Evolutionary conservation across 2,329 filamentous ascomycete genomes (phyloP).

Genomic region (Aschersonia sp.): DNA sequence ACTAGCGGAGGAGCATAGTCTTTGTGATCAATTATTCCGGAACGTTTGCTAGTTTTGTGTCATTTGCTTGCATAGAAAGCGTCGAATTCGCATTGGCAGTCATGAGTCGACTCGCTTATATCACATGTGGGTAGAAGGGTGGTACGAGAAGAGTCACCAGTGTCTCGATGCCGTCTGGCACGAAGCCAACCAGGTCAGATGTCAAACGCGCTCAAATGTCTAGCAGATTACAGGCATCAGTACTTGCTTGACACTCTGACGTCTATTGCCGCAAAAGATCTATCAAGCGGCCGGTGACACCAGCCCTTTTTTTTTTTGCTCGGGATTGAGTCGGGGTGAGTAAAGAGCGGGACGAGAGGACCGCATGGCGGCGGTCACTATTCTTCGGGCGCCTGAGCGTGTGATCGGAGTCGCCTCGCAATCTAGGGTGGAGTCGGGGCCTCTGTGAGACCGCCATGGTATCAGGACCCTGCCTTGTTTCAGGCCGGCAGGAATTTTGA

Average conservation of each 20-base stretch:
- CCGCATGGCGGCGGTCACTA: too few species aligned
- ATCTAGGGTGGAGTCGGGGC: not conserved
- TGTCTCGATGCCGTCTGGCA: not conserved
- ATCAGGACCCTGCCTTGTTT: not conserved
- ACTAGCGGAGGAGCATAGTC: too few species aligned
- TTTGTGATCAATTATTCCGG: too few species aligned
- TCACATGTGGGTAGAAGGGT: not conserved
- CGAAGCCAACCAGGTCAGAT: not conserved
- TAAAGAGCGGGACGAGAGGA: not conserved
- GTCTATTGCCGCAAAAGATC: not conserved
- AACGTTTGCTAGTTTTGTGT: not conserved
- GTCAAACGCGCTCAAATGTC: not conserved
- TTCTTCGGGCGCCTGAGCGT: not conserved
- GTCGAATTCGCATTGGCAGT: not conserved
- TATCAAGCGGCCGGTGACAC: not conserved
- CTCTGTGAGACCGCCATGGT: not conserved
- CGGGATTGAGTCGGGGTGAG: not conserved
- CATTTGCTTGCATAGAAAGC: not conserved
- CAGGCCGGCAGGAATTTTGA: not conserved
- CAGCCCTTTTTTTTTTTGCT: too few species aligned
- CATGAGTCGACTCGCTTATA: constrained; percentile 21
- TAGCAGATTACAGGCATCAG: not conserved
- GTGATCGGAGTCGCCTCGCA: not conserved
- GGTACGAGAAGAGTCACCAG: not conserved
- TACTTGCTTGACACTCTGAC: not conserved